Conservation (phyloP, 257 asterid genomes). For the Agastache rugosa region DNA sequence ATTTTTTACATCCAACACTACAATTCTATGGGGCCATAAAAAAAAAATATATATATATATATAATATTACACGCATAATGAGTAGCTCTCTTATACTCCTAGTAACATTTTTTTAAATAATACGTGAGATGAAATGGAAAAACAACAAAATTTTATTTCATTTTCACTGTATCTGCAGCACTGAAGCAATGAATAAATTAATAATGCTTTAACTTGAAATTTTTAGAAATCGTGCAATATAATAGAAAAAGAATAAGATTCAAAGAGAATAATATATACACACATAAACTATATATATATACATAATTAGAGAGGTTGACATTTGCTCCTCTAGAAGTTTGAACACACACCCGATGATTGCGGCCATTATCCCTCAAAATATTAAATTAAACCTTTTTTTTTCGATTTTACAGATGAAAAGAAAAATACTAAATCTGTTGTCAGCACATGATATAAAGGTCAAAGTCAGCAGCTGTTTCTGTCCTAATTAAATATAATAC, state of each 20-base stretch:
- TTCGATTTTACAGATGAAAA: background rate
- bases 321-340: constrained; percentile 34
- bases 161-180: too few relatives aligned
- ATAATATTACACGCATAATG: too few relatives aligned
- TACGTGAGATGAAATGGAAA: too few relatives aligned
- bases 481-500: background rate
- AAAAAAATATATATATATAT: too few relatives aligned
- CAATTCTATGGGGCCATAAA: too few relatives aligned
- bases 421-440: constrained; percentile 41
- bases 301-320: constrained; percentile 43
- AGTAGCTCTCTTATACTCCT: too few relatives aligned
- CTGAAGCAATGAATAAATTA: too few relatives aligned
- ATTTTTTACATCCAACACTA: too few relatives aligned
- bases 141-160: too few relatives aligned
- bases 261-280: background rate
- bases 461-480: constrained; percentile 62
- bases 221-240: too few relatives aligned
- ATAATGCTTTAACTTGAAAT: too few relatives aligned
- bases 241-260: background rate
- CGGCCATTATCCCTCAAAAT: constrained; percentile 48
- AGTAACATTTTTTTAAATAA: too few relatives aligned
- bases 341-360: constrained; percentile 66
- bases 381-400: background rate
- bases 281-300: background rate
- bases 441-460: constrained; percentile 45